These are phyloP conservation scores for Coniophora puteana DNA, from an alignment of 1,284 basidiomycete genomes.

Conservation along the genomic window DNA sequence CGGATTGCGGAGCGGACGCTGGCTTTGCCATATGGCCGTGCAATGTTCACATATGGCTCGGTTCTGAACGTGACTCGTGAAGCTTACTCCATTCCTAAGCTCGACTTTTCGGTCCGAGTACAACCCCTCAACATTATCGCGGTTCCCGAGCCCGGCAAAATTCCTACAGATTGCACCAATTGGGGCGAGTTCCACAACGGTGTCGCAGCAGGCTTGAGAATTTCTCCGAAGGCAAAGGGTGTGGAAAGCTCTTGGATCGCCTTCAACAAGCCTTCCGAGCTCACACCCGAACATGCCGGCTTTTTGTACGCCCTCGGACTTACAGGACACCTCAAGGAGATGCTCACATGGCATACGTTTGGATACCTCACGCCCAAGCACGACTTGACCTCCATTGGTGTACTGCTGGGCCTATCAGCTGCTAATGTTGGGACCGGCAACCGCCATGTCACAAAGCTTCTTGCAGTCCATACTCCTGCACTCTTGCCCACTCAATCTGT, in stretches of 20 bases:
- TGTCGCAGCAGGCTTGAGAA: slow-evolving; percentile 85
- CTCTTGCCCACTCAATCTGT: slow-evolving; percentile 84
- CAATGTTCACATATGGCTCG: slow-evolving; percentile 84
- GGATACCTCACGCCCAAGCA: slow-evolving; percentile 94
- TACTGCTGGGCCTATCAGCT: slow-evolving; percentile 88
- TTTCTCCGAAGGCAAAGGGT: slow-evolving; percentile 71
- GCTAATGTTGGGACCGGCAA: slow-evolving; percentile 90
- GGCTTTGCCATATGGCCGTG: slow-evolving; percentile 81
- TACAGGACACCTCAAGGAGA: slow-evolving; percentile 82
- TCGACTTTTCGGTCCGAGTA: slow-evolving; percentile 76
- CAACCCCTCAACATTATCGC: slow-evolving; percentile 66
- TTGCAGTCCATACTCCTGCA: slow-evolving; percentile 92
- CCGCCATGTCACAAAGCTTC: slow-evolving; percentile 82
- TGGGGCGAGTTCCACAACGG: slow-evolving; percentile 99
- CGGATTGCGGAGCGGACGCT: slow-evolving; percentile 83
- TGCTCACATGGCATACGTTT: slow-evolving; percentile 89
- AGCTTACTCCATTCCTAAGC: slow-evolving; percentile 74
- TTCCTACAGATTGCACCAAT: slow-evolving; percentile 64
- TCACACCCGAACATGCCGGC: slow-evolving; percentile 91
- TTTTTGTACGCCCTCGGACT: slow-evolving; percentile 93
- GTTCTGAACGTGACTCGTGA: slow-evolving; percentile 69
- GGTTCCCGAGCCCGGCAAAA: slow-evolving; percentile 61
- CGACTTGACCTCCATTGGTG: slow-evolving; percentile 90
- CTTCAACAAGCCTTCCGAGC: slow-evolving; percentile 84
- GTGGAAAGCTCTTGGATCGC: slow-evolving; percentile 92